A percentile compares a stretch with the other conserved stretches of the same genome.
Evolutionary conservation across 257 asterid species (phyloP).

Genomic region (Solanum ossicruentum): DNA sequence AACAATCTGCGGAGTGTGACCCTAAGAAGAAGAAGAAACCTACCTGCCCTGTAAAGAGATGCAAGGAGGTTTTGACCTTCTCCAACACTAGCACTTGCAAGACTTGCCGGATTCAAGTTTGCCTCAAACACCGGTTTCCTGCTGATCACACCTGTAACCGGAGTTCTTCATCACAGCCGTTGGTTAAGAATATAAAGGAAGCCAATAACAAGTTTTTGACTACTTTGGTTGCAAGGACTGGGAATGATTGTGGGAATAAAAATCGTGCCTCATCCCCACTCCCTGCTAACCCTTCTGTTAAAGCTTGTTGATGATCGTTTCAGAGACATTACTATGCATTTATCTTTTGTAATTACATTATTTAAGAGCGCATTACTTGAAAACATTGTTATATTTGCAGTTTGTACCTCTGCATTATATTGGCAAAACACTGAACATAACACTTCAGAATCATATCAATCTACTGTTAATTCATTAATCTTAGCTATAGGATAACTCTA

Average conservation of each 20-base stretch:
- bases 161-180: background rate
- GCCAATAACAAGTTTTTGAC: constrained; percentile 34
- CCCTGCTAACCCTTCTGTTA: constrained; percentile 18
- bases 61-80: constrained; percentile 66
- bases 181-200: background rate
- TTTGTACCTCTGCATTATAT: background rate
- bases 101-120: constrained; percentile 44
- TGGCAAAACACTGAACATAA: background rate
- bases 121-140: constrained; percentile 82
- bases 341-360: background rate
- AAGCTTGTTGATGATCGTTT: constrained; percentile 38
- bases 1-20: constrained; percentile 61
- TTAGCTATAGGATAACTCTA: background rate
- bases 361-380: background rate
- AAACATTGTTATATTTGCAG: background rate
- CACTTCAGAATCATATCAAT: background rate
- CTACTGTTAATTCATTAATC: background rate
- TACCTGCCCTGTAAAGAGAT: constrained; percentile 52
- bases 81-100: constrained; percentile 72
- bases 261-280: constrained; percentile 3
- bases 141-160: constrained; percentile 54
- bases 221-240: constrained; percentile 45
- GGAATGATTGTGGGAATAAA: constrained; percentile 49
- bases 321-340: background rate
- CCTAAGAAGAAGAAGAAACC: constrained; percentile 70